phyloP scores from a whole-genome alignment of 495 filamentous ascomycete genomes.

The Tetracladium marchalianum region DNA sequence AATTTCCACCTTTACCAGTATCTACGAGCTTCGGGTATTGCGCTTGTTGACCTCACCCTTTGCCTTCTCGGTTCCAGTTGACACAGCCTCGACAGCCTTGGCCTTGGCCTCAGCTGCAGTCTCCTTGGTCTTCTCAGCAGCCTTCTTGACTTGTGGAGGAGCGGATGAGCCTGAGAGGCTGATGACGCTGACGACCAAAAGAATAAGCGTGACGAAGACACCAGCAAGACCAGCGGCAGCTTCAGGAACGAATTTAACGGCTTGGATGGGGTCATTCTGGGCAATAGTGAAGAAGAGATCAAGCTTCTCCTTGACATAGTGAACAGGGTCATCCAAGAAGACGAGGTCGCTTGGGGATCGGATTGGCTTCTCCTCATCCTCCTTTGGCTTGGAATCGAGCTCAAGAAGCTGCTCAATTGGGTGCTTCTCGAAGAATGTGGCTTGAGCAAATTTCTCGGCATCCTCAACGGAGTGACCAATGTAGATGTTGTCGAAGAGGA shows the following conservation, averaged over 20 bases:
- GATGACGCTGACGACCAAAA: slow-evolving; percentile 48
- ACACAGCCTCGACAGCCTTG: slow-evolving; percentile 61
- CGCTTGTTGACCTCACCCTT: slow-evolving; percentile 51
- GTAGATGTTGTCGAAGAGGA: slow-evolving; percentile 99
- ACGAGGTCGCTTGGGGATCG: slow-evolving; percentile 62
- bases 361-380: slow-evolving; percentile 46
- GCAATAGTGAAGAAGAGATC: slow-evolving; percentile 78
- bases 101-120: slow-evolving; percentile 64
- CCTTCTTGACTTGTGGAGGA: slow-evolving; percentile 32
- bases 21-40: slow-evolving; percentile 30
- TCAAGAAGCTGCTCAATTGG: slow-evolving; percentile 75
- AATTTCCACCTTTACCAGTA: neutral
- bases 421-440: slow-evolving; percentile 91
- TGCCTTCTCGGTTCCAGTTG: slow-evolving; percentile 54
- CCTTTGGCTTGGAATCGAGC: slow-evolving; percentile 73
- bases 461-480: slow-evolving; percentile 96
- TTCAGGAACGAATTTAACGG: slow-evolving; percentile 85
- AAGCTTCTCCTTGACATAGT: slow-evolving; percentile 84
- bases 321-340: slow-evolving; percentile 88
- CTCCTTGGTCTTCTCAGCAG: slow-evolving; percentile 61
- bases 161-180: slow-evolving; percentile 42
- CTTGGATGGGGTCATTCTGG: slow-evolving; percentile 80
- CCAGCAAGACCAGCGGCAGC: slow-evolving; percentile 71
- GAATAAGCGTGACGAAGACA: slow-evolving; percentile 54
- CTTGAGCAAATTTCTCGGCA: slow-evolving; percentile 77